Percentiles rank a stretch among this genome's conserved stretches.
Evolutionary conservation across 148 eudicot species (phyloP).

Genomic region (Dysphania ambrosioides): DNA sequence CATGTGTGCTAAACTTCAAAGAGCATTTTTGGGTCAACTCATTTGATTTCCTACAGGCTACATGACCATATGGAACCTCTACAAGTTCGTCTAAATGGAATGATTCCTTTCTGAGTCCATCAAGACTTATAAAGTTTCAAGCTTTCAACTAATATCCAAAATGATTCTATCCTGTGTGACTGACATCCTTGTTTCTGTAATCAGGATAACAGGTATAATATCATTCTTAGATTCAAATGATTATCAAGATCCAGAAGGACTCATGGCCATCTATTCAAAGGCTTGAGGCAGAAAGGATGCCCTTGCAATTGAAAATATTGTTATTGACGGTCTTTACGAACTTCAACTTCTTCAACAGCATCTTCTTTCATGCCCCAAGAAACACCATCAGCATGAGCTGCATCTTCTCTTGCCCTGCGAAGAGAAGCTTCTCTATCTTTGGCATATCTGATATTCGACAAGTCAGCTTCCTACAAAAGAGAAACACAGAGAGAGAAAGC

Average conservation of each 20-base stretch:
- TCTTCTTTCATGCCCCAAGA: conserved; percentile 99
- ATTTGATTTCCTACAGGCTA: neutral
- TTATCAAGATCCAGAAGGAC: neutral
- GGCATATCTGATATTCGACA: conserved; percentile 45
- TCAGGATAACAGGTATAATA: too few relatives aligned
- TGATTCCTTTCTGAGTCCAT: neutral
- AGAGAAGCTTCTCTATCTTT: conserved; percentile 96
- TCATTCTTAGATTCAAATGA: neutral
- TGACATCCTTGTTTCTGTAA: neutral
- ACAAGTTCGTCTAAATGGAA: neutral
- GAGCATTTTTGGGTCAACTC: neutral
- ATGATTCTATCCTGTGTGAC: neutral
- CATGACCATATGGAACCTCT: neutral
- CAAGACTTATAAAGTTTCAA: neutral
- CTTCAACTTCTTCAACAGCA: conserved; percentile 96
- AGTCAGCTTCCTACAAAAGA: conserved; percentile 66
- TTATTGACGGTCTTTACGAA: conserved; percentile 26
- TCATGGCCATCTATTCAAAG: too few relatives aligned
- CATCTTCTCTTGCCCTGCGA: conserved; percentile 69
- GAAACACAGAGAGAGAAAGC: neutral
- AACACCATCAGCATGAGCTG: conserved; percentile 84
- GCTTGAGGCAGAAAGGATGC: neutral
- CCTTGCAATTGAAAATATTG: too few relatives aligned
- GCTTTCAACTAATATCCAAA: neutral
- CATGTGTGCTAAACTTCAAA: neutral